These are phyloP conservation scores for Hortiboletus campestris DNA, from an alignment of 768 basidiomycete species.

Conservation along the genomic window DNA sequence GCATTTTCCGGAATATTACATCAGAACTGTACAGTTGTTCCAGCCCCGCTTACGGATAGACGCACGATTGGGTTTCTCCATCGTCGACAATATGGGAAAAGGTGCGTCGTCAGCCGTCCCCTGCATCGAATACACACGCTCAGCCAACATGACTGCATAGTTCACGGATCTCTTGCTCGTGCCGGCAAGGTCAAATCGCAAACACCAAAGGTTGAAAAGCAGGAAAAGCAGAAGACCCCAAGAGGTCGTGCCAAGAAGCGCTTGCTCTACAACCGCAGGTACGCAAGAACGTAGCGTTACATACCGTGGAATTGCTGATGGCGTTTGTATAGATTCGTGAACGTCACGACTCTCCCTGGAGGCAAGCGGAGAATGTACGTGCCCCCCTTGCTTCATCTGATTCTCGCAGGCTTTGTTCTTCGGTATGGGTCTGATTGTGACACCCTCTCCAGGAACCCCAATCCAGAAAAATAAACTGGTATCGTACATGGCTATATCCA, in stretches of 20 bases:
- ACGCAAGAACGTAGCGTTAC: conserved; percentile 29
- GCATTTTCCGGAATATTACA: conserved; percentile 34
- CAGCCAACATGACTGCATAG: conserved; percentile 37
- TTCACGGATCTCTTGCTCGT: conserved; percentile 99
- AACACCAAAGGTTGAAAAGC: conserved; percentile 96
- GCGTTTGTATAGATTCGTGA: conserved; percentile 67
- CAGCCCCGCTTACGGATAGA: conserved; percentile 22
- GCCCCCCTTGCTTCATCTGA: conserved; percentile 40
- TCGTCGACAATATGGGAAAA: conserved; percentile 75
- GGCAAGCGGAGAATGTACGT: conserved; percentile 98
- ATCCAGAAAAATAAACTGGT: conserved; percentile 27
- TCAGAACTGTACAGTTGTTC: conserved; percentile 43
- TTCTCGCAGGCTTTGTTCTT: conserved; percentile 78
- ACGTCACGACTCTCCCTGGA: conserved; percentile 85
- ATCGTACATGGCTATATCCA: conserved; percentile 6
- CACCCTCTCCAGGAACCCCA: conserved; percentile 24
- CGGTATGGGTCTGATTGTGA: conserved; percentile 4
- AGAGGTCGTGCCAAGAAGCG: conserved; percentile 99
- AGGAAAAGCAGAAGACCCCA: conserved; percentile 98
- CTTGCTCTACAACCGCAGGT: conserved; percentile 90
- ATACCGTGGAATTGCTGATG: neutral
- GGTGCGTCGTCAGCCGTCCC: conserved; percentile 38
- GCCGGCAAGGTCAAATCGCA: conserved; percentile 99
- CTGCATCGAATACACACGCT: neutral
- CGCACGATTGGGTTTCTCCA: conserved; percentile 34